A percentile compares a stretch with the other conserved stretches of the same genome.
These are phyloP conservation scores for Isoetes engelmannii DNA, from an alignment of 83 land plant species.

Conservation along the genomic window DNA sequence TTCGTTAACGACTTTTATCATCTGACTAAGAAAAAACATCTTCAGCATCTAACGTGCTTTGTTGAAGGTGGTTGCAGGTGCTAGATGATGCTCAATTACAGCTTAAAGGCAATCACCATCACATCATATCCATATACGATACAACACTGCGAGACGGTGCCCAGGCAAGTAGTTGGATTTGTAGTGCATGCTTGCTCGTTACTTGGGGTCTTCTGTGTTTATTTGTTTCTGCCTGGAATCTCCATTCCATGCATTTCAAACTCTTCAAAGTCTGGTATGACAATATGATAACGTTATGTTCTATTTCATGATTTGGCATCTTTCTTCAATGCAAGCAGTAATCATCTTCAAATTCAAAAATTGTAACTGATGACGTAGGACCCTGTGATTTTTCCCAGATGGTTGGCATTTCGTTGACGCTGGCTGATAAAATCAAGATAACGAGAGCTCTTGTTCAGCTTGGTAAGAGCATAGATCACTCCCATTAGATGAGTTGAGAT, in stretches of 20 bases:
- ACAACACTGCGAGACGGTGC: constrained; percentile 25
- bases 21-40: too few relatives aligned
- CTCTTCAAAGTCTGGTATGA: not conserved
- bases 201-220: not conserved
- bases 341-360: not conserved
- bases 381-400: constrained; percentile 9
- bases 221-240: not conserved
- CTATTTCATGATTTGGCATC: not conserved
- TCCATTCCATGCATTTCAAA: not conserved
- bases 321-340: not conserved
- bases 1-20: too few relatives aligned
- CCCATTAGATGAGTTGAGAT: too few relatives aligned
- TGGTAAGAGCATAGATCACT: constrained; percentile 5
- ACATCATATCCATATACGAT: constrained; percentile 9
- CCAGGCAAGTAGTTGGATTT: constrained; percentile 9
- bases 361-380: not conserved
- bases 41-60: too few relatives aligned
- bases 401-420: constrained; percentile 21
- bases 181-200: not conserved
- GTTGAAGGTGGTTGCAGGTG: too few relatives aligned
- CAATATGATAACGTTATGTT: not conserved
- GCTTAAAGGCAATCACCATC: too few relatives aligned
- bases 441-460: constrained; percentile 12
- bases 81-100: too few relatives aligned
- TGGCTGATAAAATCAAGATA: constrained; percentile 20